Conservation (phyloP, 495 filamentous ascomycete species). For the Cairneyella variabilis region DNA sequence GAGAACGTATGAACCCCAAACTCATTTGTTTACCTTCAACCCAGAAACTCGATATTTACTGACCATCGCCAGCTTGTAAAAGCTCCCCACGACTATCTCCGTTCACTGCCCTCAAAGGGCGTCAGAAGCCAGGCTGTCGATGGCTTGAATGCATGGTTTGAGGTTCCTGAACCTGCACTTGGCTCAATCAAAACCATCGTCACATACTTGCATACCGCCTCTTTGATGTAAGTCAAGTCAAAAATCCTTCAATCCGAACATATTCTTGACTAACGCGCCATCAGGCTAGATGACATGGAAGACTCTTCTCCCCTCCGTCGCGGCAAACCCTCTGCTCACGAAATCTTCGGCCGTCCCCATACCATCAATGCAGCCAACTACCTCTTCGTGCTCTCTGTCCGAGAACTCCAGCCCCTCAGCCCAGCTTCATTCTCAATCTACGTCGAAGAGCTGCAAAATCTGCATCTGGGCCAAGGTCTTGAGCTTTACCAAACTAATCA, state of each 20-base stretch:
- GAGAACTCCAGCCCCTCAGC: neutral
- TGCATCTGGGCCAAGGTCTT: slow-evolving; percentile 34
- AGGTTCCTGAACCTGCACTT: neutral
- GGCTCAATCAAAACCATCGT: slow-evolving; percentile 4
- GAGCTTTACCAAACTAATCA: slow-evolving; percentile 36
- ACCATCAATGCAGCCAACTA: slow-evolving; percentile 54
- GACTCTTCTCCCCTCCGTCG: slow-evolving; percentile 36
- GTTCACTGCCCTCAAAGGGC: slow-evolving; percentile 2
- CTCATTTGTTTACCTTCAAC: too few relatives aligned
- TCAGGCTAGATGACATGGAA: slow-evolving; percentile 39
- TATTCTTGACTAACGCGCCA: slow-evolving; percentile 2
- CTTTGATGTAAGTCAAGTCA: slow-evolving; percentile 24
- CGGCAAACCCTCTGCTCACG: slow-evolving; percentile 33
- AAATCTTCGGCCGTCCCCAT: slow-evolving; percentile 33
- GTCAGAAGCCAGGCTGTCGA: neutral
- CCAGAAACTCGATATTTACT: too few relatives aligned
- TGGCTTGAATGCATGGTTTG: slow-evolving; percentile 5
- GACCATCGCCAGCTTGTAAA: too few relatives aligned
- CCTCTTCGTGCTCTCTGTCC: slow-evolving; percentile 35
- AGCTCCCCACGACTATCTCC: neutral
- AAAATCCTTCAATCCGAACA: too few relatives aligned
- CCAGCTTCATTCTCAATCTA: neutral
- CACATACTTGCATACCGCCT: slow-evolving; percentile 1
- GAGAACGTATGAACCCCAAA: too few relatives aligned
- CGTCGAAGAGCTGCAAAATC: slow-evolving; percentile 9